phyloP scores from a whole-genome alignment of 2,329 filamentous ascomycete genomes.

The Talaromyces sp. region DNA sequence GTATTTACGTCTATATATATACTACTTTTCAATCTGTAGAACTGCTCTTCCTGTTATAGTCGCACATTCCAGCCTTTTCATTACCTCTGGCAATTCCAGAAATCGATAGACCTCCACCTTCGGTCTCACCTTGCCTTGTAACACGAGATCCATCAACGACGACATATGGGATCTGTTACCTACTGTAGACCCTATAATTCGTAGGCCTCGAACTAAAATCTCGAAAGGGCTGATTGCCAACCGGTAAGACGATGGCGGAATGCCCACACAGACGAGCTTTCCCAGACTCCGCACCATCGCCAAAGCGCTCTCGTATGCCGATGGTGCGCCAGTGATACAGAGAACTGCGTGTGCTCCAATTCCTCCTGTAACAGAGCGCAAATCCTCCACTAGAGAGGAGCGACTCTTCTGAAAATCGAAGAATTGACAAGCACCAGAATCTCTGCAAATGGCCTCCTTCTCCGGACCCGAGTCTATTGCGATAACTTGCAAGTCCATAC shows the following conservation, averaged over 20 bases:
- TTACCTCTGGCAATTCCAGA: background rate
- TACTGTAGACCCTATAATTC: background rate
- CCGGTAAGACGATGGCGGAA: background rate
- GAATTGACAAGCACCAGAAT: background rate
- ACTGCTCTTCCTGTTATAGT: background rate
- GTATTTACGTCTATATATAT: background rate
- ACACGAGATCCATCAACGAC: background rate
- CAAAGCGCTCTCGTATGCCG: constrained; percentile 6
- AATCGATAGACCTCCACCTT: background rate
- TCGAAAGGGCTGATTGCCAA: background rate
- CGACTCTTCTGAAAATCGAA: background rate
- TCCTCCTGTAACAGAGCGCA: constrained; percentile 2
- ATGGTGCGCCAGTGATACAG: constrained; percentile 4
- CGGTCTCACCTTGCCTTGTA: background rate
- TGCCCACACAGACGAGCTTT: constrained; percentile 7
- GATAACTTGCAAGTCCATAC: background rate
- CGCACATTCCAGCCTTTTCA: background rate
- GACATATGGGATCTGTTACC: background rate
- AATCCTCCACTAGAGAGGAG: background rate
- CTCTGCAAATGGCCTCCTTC: background rate
- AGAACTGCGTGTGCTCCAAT: constrained; percentile 11
- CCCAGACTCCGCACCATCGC: constrained; percentile 5
- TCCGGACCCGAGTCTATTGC: background rate
- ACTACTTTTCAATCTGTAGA: background rate
- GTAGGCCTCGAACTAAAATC: background rate